Conservation (phyloP, 768 basidiomycete species). For the Lentinula sp. region DNA sequence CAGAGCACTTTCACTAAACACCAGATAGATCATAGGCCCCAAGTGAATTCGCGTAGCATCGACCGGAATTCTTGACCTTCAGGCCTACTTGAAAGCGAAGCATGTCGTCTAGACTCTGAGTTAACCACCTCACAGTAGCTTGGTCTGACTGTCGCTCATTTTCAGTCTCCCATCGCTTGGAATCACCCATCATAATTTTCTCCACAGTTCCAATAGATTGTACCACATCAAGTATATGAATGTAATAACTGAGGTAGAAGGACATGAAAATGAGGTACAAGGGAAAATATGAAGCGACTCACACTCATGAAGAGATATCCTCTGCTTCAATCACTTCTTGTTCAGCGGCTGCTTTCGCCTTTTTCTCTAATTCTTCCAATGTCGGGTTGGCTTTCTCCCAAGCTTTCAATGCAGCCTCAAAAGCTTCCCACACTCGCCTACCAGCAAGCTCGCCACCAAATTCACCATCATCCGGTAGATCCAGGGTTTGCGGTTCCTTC, state of each 20-base stretch:
- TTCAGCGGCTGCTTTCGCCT: conserved; percentile 8
- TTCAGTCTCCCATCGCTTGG: too few species aligned
- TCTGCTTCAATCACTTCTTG: background rate
- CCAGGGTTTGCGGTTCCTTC: conserved; percentile 25
- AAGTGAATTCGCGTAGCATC: too few species aligned
- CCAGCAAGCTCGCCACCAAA: conserved; percentile 67
- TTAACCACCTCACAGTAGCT: too few species aligned
- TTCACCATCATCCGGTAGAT: conserved; percentile 58
- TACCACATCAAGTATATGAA: too few species aligned
- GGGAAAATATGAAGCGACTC: background rate
- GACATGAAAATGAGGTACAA: background rate
- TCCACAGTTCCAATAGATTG: too few species aligned
- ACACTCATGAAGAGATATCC: background rate
- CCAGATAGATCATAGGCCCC: too few species aligned
- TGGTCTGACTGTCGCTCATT: too few species aligned
- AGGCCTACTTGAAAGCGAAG: too few species aligned
- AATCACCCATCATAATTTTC: too few species aligned
- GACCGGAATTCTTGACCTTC: too few species aligned
- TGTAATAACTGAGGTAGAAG: background rate
- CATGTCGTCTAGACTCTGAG: too few species aligned
- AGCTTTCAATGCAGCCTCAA: conserved; percentile 57
- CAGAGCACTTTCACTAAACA: too few species aligned
- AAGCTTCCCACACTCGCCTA: conserved; percentile 70
- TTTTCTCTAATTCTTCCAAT: background rate
- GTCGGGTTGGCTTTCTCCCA: conserved; percentile 51